Evolutionary conservation across 2,329 filamentous ascomycete species (phyloP), one percentile per base, ranked within the genome.

Genomic region (Aspergillus amoenus): DNA sequence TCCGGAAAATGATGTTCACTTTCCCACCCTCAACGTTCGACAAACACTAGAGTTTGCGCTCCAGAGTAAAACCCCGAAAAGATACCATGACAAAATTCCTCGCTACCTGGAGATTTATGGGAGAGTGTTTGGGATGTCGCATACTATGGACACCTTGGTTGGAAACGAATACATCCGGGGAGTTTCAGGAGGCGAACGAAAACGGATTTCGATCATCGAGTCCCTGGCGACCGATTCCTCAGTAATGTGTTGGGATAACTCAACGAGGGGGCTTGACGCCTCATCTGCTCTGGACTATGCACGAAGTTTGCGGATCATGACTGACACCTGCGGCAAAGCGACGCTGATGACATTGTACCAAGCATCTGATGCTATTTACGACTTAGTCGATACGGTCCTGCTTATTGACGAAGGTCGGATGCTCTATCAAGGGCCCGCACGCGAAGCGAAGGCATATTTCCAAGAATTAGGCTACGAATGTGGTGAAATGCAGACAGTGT

Each of bases 161-260:
- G 89, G 88, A 9, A 68, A 70, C 30, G 67, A 70, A 54, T 70
- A 67, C 40, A 70, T 71, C 27, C 63, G 87, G 24, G 89, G 89
- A 64, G 85, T 92, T 0, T 88, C 85, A 39, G 89, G 89, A 60
- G 89, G 89, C 52, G 89, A 92, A 72, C 78, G 88, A 40, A 91
- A 91, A 67, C 85, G 88, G 58, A 88, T 90, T 1, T 87, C 84
- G 0, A 90, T 91, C 59, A 86, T 87, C 3, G 88, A 91, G 69
- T 88, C 87, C 0, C 74, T 91, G 9, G 86, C 88, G 3, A 86
- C 87, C 1, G 86, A 88, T 68, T 84, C 85, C 0, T 85, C 87
- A 0, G 84, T 91, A 2, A 84, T 86, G 42, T 86, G 85, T 56
- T 91, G 88, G 87, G 88, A 92, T 64, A 91, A 91, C 67, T 87